phyloP scores from a whole-genome alignment of 208 protist species.

The Leishmania braziliensis region DNA sequence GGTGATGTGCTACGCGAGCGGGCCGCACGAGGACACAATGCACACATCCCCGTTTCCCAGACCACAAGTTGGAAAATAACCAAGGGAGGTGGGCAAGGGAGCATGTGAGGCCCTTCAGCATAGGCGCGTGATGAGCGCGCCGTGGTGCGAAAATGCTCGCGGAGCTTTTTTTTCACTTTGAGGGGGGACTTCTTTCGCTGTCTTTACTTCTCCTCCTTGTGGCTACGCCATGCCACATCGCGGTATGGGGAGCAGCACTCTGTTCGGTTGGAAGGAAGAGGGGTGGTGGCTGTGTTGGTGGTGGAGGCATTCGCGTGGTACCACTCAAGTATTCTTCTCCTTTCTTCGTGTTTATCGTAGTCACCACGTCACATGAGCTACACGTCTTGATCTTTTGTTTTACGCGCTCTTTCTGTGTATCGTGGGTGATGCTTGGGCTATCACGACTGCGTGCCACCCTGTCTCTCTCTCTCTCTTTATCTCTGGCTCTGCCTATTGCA shows the following conservation, averaged over 20 bases:
- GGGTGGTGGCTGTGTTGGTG: background rate
- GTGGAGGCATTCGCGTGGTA: background rate
- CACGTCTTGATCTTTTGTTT: background rate
- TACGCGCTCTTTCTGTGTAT: background rate
- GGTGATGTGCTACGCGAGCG: too few relatives aligned
- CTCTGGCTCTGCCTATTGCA: too few relatives aligned
- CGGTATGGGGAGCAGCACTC: background rate
- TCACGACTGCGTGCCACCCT: background rate
- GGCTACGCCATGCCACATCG: background rate
- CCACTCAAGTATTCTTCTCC: background rate
- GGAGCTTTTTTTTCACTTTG: background rate
- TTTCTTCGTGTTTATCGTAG: background rate
- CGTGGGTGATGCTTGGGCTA: background rate
- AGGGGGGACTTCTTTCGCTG: background rate
- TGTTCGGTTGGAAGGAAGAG: background rate
- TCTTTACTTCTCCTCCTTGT: background rate
- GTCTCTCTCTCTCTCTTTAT: background rate
- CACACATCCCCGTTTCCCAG: background rate
- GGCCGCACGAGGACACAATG: background rate
- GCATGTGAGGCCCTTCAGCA: background rate
- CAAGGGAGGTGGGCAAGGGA: too few relatives aligned
- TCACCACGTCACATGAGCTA: background rate
- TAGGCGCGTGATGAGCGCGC: background rate
- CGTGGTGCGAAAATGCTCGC: background rate
- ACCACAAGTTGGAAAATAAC: background rate